Conservation (phyloP, 306 rosid species). For the Comarum palustre region DNA sequence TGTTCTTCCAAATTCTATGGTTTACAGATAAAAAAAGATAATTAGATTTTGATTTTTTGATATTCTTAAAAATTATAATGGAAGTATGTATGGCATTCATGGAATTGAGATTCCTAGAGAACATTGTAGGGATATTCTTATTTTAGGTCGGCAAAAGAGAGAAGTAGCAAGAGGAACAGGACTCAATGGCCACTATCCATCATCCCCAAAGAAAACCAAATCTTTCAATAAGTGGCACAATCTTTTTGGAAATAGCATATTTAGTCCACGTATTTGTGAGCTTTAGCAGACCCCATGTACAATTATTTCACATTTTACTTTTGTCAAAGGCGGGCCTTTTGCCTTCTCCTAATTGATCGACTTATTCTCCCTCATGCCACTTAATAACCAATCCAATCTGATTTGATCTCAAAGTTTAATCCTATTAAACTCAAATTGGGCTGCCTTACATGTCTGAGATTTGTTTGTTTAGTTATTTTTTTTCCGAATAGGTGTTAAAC, state of each 20-base stretch:
- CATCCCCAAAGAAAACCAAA: slow-evolving; percentile 2
- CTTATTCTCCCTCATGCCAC: neutral
- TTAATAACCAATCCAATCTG: neutral
- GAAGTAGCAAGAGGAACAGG: neutral
- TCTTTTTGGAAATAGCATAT: slow-evolving; percentile 10
- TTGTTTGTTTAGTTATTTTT: no score
- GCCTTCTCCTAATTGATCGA: neutral
- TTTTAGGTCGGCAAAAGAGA: neutral
- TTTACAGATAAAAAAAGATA: no score
- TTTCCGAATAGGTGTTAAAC: no score
- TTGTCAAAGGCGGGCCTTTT: neutral
- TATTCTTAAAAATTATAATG: no score
- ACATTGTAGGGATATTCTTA: neutral
- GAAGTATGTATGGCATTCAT: neutral
- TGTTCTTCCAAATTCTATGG: neutral
- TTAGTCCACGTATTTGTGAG: slow-evolving; percentile 2
- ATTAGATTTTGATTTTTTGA: no score
- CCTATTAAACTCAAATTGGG: no score
- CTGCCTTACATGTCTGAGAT: no score
- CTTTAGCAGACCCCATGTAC: slow-evolving; percentile 54
- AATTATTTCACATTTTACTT: slow-evolving; percentile 50
- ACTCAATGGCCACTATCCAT: neutral
- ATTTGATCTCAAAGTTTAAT: no score
- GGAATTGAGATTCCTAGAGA: neutral
- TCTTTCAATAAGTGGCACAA: neutral